Conservation (phyloP, 371 early-diverging fungal species). For the Rhizopus sp. region DNA sequence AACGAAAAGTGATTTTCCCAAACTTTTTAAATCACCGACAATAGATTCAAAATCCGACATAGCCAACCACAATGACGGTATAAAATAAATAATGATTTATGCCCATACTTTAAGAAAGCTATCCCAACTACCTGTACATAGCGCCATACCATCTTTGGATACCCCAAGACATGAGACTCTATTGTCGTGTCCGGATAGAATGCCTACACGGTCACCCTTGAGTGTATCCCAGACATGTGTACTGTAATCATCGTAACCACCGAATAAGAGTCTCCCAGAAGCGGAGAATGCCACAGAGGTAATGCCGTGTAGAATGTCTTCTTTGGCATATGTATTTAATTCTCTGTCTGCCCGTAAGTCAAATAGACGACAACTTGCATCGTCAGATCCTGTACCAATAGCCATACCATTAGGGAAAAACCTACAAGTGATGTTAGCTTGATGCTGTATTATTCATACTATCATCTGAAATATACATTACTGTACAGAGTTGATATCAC, state of each 20-base stretch:
- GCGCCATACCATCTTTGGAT: constrained; percentile 93
- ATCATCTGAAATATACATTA: constrained; percentile 18
- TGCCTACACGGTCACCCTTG: constrained; percentile 92
- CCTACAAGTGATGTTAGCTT: constrained; percentile 18
- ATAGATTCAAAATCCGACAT: too few species aligned
- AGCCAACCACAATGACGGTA: too few species aligned
- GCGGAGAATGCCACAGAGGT: constrained; percentile 95
- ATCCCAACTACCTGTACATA: constrained; percentile 98
- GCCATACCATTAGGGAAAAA: constrained; percentile 98
- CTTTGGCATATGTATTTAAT: constrained; percentile 92
- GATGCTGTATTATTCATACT: background rate
- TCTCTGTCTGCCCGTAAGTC: constrained; percentile 97
- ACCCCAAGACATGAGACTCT: constrained; percentile 96
- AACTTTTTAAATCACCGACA: too few species aligned
- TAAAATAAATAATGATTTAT: background rate
- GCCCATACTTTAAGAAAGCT: constrained; percentile 79
- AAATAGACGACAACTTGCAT: constrained; percentile 95
- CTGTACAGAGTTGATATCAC: constrained; percentile 97
- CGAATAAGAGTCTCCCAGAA: constrained; percentile 94
- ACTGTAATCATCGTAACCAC: constrained; percentile 97
- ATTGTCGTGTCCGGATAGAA: constrained; percentile 95
- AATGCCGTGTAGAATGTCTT: constrained; percentile 93
- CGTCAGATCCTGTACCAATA: constrained; percentile 96
- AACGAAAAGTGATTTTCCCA: too few species aligned
- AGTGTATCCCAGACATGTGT: constrained; percentile 98